These are phyloP conservation scores for Diplodia intermedia DNA, from an alignment of 2,329 filamentous ascomycete species.

Conservation along the genomic window DNA sequence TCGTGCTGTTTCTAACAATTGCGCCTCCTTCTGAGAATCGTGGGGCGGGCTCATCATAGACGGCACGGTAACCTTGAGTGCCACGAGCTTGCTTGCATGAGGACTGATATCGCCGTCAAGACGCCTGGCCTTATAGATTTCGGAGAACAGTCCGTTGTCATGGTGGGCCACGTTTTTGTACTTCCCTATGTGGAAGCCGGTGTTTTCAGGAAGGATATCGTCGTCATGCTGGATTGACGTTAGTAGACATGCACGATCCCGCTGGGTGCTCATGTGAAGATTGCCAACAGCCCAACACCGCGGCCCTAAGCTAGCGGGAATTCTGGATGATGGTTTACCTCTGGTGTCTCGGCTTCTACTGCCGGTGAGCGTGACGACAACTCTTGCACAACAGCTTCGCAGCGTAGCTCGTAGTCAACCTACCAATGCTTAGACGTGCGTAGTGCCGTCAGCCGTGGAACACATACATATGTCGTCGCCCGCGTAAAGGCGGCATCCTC, in stretches of 20 bases:
- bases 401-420: slow-evolving; percentile 45
- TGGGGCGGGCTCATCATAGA: slow-evolving; percentile 79
- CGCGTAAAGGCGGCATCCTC: slow-evolving; percentile 70
- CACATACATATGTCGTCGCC: slow-evolving; percentile 63
- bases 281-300: background rate
- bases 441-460: slow-evolving; percentile 14
- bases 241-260: background rate
- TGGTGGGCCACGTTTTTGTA: slow-evolving; percentile 65
- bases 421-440: slow-evolving; percentile 40
- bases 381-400: slow-evolving; percentile 32
- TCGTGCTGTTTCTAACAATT: slow-evolving; percentile 69
- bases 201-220: slow-evolving; percentile 8
- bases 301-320: background rate
- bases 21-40: slow-evolving; percentile 78
- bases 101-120: slow-evolving; percentile 42
- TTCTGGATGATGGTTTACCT: slow-evolving; percentile 11
- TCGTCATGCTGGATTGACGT: slow-evolving; percentile 5
- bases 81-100: slow-evolving; percentile 56
- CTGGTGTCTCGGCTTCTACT: slow-evolving; percentile 6
- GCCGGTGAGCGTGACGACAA: slow-evolving; percentile 2
- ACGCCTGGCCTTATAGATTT: slow-evolving; percentile 74
- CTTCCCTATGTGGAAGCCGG: slow-evolving; percentile 52
- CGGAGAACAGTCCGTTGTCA: slow-evolving; percentile 76
- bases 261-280: background rate
- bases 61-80: slow-evolving; percentile 85